Evolutionary conservation across 202 grass and related monocot species (phyloP), one percentile per base, ranked within the genome.

Genomic region (Zoysia matrella): DNA sequence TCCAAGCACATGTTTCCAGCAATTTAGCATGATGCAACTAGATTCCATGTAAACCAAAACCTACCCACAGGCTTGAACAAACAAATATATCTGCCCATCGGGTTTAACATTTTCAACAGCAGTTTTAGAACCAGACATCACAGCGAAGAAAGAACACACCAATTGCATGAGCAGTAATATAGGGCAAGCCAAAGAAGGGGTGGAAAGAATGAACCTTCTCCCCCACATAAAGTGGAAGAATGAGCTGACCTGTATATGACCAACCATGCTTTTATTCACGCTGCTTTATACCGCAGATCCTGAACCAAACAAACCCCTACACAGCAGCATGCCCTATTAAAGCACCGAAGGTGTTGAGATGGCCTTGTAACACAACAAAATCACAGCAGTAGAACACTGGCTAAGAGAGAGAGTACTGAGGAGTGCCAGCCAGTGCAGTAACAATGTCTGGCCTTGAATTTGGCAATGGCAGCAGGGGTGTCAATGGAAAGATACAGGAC

Each of bases 301-400:
- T 40, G 54, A 75, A 45, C 77, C 77, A 75, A 69, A 74, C 84
- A 69, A 12, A 13, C 52, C 60, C 58, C 68, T 74, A 15, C 73
- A 55, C 65, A 39, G 47, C 83, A 18, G 52, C 72, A 83, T 69
- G 11, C 53, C 18, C 72, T 90, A 90, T 90, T 80, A 66, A 86
- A 86, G 64, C 79, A 45, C 52, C 72, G 8, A 51, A 69, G 47
- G 53, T 53, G 78, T n/a, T 40, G 45, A 9, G 11, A 75, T 53
- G 14, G 77, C 53, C 46, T 62, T 40, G 5, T 60, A 64, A 10
- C 56, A 51, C 74, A 70, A 40, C 2, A 6, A 75, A 46, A 70
- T 41, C 56, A 50, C 79, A 75, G 64, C 49, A 52, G 30, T 13
- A 30, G 30, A 86, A 1, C 41, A 83, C 4, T 56, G 60, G 2